These are phyloP conservation scores for Porogramme epimiltina DNA, from an alignment of 1,284 basidiomycete genomes.

Conservation along the genomic window DNA sequence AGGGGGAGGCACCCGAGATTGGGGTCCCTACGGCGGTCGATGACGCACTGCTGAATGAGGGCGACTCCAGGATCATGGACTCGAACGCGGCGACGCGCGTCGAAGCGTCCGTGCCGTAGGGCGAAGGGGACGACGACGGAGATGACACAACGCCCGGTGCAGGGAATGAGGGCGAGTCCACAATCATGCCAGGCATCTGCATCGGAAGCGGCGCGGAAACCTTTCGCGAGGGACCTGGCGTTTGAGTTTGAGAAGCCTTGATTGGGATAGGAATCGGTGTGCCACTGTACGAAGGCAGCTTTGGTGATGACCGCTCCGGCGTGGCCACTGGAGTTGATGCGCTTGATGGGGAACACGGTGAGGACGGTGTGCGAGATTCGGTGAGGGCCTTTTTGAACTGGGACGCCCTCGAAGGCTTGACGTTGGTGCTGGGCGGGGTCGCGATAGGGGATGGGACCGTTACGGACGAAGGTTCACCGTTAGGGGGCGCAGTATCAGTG, in stretches of 20 bases:
- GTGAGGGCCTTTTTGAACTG: constrained; percentile 36
- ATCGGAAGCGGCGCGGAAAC: neutral
- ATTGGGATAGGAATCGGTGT: constrained; percentile 22
- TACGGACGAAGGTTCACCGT: neutral
- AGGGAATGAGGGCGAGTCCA: constrained; percentile 24
- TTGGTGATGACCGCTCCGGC: constrained; percentile 33
- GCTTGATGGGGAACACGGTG: constrained; percentile 11
- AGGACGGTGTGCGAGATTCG: constrained; percentile 5
- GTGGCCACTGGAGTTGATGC: constrained; percentile 30
- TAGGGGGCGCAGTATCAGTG: neutral
- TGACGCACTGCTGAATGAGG: constrained; percentile 33
- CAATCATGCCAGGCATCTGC: constrained; percentile 18
- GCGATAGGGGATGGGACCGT: neutral
- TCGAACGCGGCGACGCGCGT: constrained; percentile 3
- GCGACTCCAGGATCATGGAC: constrained; percentile 29
- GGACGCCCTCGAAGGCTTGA: constrained; percentile 42
- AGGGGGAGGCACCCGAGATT: constrained; percentile 3
- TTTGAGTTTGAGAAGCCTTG: constrained; percentile 5
- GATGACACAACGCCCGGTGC: constrained; percentile 9
- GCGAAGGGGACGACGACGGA: constrained; percentile 11
- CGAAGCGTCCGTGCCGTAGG: neutral
- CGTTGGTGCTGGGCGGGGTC: constrained; percentile 1
- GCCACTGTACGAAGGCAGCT: constrained; percentile 25
- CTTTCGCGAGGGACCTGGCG: neutral
- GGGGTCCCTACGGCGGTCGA: constrained; percentile 18